A percentile compares a stretch with the other conserved stretches of the same genome.
phyloP scores from a whole-genome alignment of 2,329 filamentous ascomycete genomes.

The Taxawa tesnikishii region DNA sequence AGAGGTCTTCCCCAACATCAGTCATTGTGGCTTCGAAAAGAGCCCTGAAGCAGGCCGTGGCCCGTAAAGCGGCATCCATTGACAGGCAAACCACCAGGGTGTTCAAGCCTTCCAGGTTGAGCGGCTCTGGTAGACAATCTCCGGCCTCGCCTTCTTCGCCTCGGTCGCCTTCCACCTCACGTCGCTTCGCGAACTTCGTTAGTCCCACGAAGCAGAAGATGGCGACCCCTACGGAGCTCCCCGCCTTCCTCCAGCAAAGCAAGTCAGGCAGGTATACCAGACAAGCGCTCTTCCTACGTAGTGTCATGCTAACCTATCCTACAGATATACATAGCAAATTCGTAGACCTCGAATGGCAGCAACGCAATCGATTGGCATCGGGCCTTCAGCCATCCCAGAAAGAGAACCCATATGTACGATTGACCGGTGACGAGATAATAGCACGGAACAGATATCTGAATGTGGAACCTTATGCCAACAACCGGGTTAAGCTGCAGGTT shows the following conservation, averaged over 20 bases:
- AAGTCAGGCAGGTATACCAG: constrained; percentile 31
- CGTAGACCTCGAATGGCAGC: constrained; percentile 47
- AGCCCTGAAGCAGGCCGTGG: not conserved
- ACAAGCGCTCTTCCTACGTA: constrained; percentile 3
- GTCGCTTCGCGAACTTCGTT: no score
- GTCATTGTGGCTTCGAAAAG: constrained; percentile 6
- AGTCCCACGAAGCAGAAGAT: no score
- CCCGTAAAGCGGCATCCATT: constrained; percentile 2
- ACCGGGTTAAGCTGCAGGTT: constrained; percentile 70
- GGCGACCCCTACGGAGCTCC: constrained; percentile 28
- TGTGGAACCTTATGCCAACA: constrained; percentile 80
- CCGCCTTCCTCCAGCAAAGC: constrained; percentile 40
- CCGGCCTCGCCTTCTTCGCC: no score
- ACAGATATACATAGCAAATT: constrained; percentile 49
- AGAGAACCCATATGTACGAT: constrained; percentile 52
- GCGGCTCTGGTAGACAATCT: no score
- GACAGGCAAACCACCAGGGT: constrained; percentile 2
- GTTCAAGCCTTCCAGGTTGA: no score
- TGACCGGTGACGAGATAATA: constrained; percentile 43
- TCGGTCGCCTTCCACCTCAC: no score
- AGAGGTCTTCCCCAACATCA: no score
- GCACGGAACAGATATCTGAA: constrained; percentile 76
- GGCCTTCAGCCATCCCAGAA: constrained; percentile 34
- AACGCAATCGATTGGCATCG: constrained; percentile 41
- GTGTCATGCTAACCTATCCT: constrained; percentile 9